Conservation (phyloP, 176 grass and related monocot species). For the Oryza australiensis region DNA sequence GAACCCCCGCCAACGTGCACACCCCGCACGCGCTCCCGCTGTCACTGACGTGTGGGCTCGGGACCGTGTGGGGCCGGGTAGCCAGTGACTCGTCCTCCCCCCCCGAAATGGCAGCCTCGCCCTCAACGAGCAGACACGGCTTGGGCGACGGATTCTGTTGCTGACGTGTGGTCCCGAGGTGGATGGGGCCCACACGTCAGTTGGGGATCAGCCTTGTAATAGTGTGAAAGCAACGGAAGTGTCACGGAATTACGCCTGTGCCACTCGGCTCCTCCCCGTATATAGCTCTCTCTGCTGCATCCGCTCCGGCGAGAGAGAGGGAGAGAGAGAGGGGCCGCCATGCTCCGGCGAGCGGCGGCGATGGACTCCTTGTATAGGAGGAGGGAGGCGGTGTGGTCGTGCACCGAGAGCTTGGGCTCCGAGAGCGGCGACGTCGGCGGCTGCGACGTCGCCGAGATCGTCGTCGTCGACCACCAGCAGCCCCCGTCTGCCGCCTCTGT, state of each 20-base stretch:
- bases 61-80: not conserved
- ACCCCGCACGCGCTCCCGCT: not conserved
- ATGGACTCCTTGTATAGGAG: not conserved
- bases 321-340: not conserved
- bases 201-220: not conserved
- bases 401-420: slow-evolving; percentile 76
- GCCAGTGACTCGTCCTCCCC: not conserved
- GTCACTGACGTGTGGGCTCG: not conserved
- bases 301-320: not conserved
- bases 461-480: not conserved
- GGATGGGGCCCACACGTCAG: not conserved
- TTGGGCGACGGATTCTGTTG: not conserved
- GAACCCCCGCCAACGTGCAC: not conserved
- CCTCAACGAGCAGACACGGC: not conserved
- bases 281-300: slow-evolving; percentile 32
- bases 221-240: not conserved
- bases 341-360: slow-evolving; percentile 15
- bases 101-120: not conserved
- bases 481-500: not conserved
- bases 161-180: not conserved
- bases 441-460: slow-evolving; percentile 48
- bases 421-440: slow-evolving; percentile 74
- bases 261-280: not conserved
- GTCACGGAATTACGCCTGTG: not conserved
- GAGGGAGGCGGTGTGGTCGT: slow-evolving; percentile 26